These are phyloP conservation scores for Pogostemon cablin DNA, from an alignment of 257 asterid genomes.

Conservation along the genomic window DNA sequence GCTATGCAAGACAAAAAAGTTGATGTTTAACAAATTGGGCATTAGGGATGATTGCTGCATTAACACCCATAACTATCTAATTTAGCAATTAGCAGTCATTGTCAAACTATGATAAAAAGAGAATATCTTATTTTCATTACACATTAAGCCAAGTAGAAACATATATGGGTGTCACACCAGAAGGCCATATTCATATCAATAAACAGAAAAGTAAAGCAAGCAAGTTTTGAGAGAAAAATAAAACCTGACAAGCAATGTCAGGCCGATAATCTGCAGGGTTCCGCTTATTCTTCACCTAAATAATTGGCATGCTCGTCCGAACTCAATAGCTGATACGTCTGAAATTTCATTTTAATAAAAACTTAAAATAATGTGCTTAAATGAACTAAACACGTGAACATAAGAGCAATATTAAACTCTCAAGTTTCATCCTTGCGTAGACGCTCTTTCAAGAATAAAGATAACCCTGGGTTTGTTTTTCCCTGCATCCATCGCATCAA, in stretches of 20 bases:
- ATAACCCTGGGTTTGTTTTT: constrained; percentile 55
- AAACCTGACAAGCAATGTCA: constrained; percentile 86
- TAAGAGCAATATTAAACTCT: no score
- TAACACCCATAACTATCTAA: not conserved
- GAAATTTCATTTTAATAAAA: constrained; percentile 17
- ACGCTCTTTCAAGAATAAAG: constrained; percentile 82
- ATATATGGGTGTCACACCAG: not conserved
- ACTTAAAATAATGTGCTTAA: no score
- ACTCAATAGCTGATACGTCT: constrained; percentile 81
- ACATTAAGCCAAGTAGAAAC: not conserved
- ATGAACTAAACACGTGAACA: no score
- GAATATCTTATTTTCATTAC: not conserved
- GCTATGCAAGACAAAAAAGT: not conserved
- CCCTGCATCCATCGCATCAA: constrained; percentile 38
- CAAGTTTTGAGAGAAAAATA: constrained; percentile 18
- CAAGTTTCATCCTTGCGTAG: not conserved
- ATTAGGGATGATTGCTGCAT: not conserved
- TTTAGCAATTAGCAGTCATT: no score
- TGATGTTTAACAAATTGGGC: not conserved
- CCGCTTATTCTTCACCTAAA: constrained; percentile 50
- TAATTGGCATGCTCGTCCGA: constrained; percentile 79
- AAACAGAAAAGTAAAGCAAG: constrained; percentile 1
- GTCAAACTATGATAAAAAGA: no score
- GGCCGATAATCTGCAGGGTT: constrained; percentile 86
- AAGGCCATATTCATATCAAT: not conserved